These are phyloP conservation scores for Crithidia thermophila DNA, from an alignment of 208 protist species.

Conservation along the genomic window DNA sequence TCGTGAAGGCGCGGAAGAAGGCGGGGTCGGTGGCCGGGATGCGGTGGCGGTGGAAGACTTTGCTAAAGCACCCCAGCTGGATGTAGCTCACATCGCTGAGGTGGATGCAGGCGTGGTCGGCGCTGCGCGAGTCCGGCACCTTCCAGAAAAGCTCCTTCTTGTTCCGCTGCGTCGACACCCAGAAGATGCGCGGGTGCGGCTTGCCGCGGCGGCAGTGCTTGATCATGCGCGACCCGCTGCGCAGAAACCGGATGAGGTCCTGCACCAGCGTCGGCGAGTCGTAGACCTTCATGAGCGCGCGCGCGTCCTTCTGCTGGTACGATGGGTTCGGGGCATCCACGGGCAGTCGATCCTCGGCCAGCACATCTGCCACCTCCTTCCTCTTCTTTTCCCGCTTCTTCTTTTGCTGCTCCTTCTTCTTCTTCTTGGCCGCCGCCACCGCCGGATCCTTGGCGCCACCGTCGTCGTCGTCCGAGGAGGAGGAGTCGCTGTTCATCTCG, in stretches of 20 bases:
- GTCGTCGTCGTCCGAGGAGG: not conserved
- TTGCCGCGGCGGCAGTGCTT: constrained; percentile 92
- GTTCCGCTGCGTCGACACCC: constrained; percentile 60
- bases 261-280: constrained; percentile 86
- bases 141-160: constrained; percentile 78
- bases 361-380: not conserved
- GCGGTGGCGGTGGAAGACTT: constrained; percentile 89
- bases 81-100: constrained; percentile 85
- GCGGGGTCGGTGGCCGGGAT: constrained; percentile 55
- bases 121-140: constrained; percentile 49
- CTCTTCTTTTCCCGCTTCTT: not conserved
- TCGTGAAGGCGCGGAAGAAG: constrained; percentile 90
- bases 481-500: not conserved
- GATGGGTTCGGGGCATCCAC: constrained; percentile 20
- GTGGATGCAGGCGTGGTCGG: constrained; percentile 63
- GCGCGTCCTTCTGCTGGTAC: constrained; percentile 44
- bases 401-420: constrained; percentile 9
- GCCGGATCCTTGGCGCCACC: not conserved
- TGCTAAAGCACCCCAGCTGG: constrained; percentile 90
- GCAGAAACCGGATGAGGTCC: constrained; percentile 84
- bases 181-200: constrained; percentile 90
- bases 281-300: constrained; percentile 88
- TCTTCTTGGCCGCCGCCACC: not conserved
- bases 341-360: constrained; percentile 6
- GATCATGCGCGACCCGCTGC: constrained; percentile 83